phyloP scores from a whole-genome alignment of 75 land plant genomes.

The Gnetum montanum region DNA sequence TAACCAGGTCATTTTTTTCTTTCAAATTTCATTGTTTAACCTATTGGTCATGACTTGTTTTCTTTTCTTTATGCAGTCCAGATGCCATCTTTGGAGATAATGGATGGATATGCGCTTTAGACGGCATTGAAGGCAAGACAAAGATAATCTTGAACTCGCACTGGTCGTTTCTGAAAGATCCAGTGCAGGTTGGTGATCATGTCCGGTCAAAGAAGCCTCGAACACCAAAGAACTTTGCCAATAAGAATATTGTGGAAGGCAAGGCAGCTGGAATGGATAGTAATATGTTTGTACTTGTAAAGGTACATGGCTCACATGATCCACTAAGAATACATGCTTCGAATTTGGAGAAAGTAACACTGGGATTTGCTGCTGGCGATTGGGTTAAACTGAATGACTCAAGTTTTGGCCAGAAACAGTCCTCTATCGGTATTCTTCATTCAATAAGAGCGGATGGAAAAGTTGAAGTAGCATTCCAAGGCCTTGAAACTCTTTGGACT shows the following conservation, averaged over 20 bases:
- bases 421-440: conserved; percentile 73
- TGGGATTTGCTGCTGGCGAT: conserved; percentile 74
- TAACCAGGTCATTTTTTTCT: no score
- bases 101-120: conserved; percentile 31
- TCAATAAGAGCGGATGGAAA: conserved; percentile 55
- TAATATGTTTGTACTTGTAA: conserved; percentile 53
- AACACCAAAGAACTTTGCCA: conserved; percentile 32
- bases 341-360: conserved; percentile 58
- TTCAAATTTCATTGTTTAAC: background rate
- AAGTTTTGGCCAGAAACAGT: conserved; percentile 35
- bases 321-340: conserved; percentile 60
- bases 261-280: conserved; percentile 48
- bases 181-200: conserved; percentile 60
- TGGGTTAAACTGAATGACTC: conserved; percentile 59
- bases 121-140: conserved; percentile 22
- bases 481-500: conserved; percentile 78
- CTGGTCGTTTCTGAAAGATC: conserved; percentile 60
- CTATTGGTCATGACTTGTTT: conserved; percentile 1
- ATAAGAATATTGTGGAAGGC: conserved; percentile 48
- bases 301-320: conserved; percentile 63
- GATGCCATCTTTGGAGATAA: conserved; percentile 26
- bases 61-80: conserved; percentile 38
- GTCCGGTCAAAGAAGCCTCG: conserved; percentile 62
- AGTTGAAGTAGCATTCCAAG: conserved; percentile 66
- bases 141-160: conserved; percentile 19